Conservation (phyloP, 169 alveolate genomes). For the Eimeria falciformis region DNA sequence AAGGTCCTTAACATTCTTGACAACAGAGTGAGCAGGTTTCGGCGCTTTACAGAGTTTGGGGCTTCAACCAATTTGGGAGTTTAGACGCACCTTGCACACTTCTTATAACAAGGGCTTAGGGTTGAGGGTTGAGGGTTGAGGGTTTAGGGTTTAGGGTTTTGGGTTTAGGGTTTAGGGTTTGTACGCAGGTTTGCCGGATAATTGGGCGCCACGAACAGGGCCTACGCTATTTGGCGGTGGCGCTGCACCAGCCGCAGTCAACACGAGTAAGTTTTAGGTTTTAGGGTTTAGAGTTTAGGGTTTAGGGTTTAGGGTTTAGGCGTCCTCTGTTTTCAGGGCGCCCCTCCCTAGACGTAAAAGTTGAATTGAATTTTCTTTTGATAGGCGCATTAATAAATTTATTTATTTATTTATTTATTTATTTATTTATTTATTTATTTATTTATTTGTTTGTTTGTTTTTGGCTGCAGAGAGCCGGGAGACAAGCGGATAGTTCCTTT, state of each 20-base stretch:
- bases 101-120: background rate
- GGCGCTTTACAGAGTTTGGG: background rate
- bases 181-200: slow-evolving; percentile 81
- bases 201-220: slow-evolving; percentile 86
- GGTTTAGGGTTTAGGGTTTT: slow-evolving; percentile 9
- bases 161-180: background rate
- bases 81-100: background rate
- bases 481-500: background rate
- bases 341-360: background rate
- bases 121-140: background rate
- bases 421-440: background rate
- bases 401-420: background rate
- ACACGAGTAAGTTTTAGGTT: slow-evolving; percentile 14
- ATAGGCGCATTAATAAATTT: background rate
- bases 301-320: background rate
- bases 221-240: slow-evolving; percentile 84
- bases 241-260: slow-evolving; percentile 82
- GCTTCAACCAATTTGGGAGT: background rate
- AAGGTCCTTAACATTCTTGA: slow-evolving; percentile 89
- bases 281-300: background rate
- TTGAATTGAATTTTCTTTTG: background rate
- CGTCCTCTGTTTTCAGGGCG: background rate
- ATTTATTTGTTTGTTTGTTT: background rate
- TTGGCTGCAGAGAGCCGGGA: slow-evolving; percentile 18
- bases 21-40: slow-evolving; percentile 78